A percentile compares a stretch with the other conserved stretches of the same genome.
These are phyloP conservation scores for Tolypocladium tundrense DNA, from an alignment of 2,329 filamentous ascomycete genomes.

Conservation along the genomic window DNA sequence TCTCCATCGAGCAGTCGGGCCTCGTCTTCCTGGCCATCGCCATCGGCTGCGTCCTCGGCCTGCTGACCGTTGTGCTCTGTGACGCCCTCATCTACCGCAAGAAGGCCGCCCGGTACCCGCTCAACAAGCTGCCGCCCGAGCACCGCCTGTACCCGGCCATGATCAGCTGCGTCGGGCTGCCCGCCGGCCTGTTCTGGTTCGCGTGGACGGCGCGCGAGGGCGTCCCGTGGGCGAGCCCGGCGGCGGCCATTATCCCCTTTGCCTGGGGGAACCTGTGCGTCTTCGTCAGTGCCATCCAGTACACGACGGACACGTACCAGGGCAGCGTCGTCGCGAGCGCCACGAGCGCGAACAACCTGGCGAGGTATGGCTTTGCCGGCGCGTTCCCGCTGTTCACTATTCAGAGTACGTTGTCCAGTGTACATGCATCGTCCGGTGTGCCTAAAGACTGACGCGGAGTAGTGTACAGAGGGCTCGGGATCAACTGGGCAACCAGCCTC, in stretches of 20 bases:
- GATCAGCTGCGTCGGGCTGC: conserved; percentile 43
- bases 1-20: conserved; percentile 29
- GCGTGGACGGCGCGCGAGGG: conserved; percentile 40
- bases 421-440: not conserved
- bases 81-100: conserved; percentile 31
- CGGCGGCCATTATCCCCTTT: conserved; percentile 43
- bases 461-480: conserved; percentile 34
- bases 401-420: conserved; percentile 30
- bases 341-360: conserved; percentile 47
- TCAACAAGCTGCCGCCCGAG: conserved; percentile 36
- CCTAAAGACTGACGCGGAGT: conserved; percentile 3
- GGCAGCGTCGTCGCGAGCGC: conserved; percentile 46
- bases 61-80: conserved; percentile 28
- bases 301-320: conserved; percentile 46
- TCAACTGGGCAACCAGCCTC: conserved; percentile 36
- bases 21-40: conserved; percentile 35
- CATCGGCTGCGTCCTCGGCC: conserved; percentile 33
- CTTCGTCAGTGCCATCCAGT: conserved; percentile 43
- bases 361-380: conserved; percentile 43
- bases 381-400: conserved; percentile 52
- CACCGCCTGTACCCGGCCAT: conserved; percentile 49
- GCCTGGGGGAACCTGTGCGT: conserved; percentile 51
- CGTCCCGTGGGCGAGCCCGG: conserved; percentile 39
- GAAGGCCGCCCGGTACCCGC: conserved; percentile 19
- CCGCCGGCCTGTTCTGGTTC: conserved; percentile 48